A percentile compares a stretch with the other conserved stretches of the same genome.
Evolutionary conservation across 768 basidiomycete species (phyloP).

Genomic region (Pleurotus pulmonarius): DNA sequence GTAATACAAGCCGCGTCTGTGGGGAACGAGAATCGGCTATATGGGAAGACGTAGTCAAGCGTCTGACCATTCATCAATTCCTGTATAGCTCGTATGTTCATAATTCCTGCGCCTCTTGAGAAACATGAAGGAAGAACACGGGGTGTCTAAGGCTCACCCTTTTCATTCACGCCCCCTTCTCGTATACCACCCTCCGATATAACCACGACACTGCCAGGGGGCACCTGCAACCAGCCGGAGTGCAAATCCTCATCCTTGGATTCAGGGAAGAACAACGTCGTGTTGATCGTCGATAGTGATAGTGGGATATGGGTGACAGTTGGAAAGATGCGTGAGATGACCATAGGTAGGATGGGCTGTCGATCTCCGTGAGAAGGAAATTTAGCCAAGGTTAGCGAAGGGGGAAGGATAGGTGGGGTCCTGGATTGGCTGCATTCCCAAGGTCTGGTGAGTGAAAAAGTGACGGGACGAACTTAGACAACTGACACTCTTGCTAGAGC

Average conservation of each 20-base stretch:
- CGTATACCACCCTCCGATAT: constrained; percentile 64
- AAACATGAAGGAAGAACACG: background rate
- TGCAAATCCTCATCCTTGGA: constrained; percentile 69
- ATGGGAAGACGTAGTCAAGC: constrained; percentile 74
- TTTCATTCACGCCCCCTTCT: constrained; percentile 64
- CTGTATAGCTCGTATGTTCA: constrained; percentile 62
- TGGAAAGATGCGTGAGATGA: constrained; percentile 60
- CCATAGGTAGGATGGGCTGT: constrained; percentile 46
- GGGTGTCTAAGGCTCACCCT: constrained; percentile 31
- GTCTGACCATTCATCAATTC: constrained; percentile 62
- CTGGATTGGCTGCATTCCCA: constrained; percentile 54
- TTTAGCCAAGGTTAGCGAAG: constrained; percentile 56
- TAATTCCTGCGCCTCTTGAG: constrained; percentile 40
- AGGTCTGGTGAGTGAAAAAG: constrained; percentile 4
- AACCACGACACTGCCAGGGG: constrained; percentile 54
- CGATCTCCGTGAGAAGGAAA: constrained; percentile 47
- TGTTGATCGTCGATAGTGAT: constrained; percentile 61
- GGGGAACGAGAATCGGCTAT: constrained; percentile 65
- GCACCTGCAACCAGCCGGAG: constrained; percentile 71
- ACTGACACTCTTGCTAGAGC: constrained; percentile 61
- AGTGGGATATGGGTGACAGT: constrained; percentile 52
- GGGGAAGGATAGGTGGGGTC: constrained; percentile 62
- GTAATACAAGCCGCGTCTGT: constrained; percentile 71
- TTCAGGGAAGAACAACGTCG: constrained; percentile 55
- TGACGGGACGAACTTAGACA: constrained; percentile 8